A percentile compares a stretch with the other conserved stretches of the same genome.
Evolutionary conservation across 306 rosid genomes (phyloP).

Genomic region (Echinosophora koreensis): DNA sequence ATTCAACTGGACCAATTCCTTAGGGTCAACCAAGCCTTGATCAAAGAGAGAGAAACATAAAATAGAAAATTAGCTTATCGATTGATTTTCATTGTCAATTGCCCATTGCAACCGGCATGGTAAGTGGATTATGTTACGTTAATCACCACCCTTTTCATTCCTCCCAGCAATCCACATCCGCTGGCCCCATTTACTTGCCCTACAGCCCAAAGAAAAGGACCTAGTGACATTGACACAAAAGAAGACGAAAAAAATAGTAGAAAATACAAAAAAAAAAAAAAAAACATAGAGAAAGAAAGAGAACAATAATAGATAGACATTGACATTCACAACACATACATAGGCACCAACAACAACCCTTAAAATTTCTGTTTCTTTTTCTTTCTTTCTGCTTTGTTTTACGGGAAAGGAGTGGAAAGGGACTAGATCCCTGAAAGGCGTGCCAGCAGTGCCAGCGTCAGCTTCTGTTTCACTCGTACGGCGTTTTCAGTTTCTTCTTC

Average conservation of each 20-base stretch:
- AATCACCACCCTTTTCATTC: background rate
- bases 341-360: conserved; percentile 35
- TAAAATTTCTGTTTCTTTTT: conserved; percentile 19
- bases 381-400: background rate
- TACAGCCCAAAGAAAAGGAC: conserved; percentile 32
- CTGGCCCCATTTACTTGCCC: conserved; percentile 16
- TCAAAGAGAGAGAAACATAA: conserved; percentile 1
- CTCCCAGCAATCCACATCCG: conserved; percentile 34
- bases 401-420: conserved; percentile 51
- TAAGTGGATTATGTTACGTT: conserved; percentile 2
- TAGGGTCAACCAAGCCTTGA: background rate
- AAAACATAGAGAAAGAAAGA: no score
- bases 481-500: background rate
- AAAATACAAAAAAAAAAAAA: background rate
- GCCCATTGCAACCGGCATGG: no score
- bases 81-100: conserved; percentile 17
- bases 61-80: background rate
- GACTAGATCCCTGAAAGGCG: conserved; percentile 68
- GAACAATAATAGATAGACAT: conserved; percentile 16
- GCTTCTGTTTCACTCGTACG: conserved; percentile 46
- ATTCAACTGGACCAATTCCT: no score
- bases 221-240: conserved; percentile 5
- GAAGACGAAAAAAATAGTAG: no score
- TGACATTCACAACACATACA: background rate
- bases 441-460: conserved; percentile 55